Base-by-base conservation (phyloP, 2,329 filamentous ascomycete species). In the Coniochaeta sp. region DNA sequence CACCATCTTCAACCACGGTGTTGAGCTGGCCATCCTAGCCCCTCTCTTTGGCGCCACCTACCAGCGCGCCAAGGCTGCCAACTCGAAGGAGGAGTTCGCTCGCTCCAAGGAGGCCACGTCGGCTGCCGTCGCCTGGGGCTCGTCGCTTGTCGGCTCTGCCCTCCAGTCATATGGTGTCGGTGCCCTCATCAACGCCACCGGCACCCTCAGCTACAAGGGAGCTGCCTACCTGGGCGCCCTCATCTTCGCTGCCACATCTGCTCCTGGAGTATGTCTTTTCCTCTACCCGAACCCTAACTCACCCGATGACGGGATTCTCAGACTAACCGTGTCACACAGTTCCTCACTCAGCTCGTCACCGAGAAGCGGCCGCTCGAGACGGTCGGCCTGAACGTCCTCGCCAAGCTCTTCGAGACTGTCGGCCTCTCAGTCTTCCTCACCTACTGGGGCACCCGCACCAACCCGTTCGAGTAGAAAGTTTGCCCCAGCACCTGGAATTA, bases 361-460 rank as follows among this genome's bases (percentile, higher is more conserved):
- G 93, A 98, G 85, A 96, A 93, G 84, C 89, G 93, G 62, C 90
- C 93, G 58, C 77, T 95, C 61, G 93, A 98, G 77, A 93, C 90
- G 64, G 86, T 98, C 67, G 91, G 91, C 67, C 89, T 97, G 66
- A 90, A 89, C 72, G 85, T 89, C 64, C 78, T 95, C 57, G 89
- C 90, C 71, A 93, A 95, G 78, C 79, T 95, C 68, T 85, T 96
- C 68, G 95, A 98, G 85, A 97, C 95, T 3, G 85, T 98, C 62
- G 95, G 93, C 65, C 85, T 98, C 61, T 92, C 89, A 64, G 74
- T 96, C 71, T 91, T 98, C 85, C 82, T 98, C 69, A 96, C 91
- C 73, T 98, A 91, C 89, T 98, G 93, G 93, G 93, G 93, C 71
- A 97, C 93, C 71, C 89, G 90, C 73, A 95, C 91, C 78, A 93